A percentile compares a stretch with the other conserved stretches of the same genome.
phyloP scores from a whole-genome alignment of 2,329 filamentous ascomycete species.

The Rosellinia necatrix region DNA sequence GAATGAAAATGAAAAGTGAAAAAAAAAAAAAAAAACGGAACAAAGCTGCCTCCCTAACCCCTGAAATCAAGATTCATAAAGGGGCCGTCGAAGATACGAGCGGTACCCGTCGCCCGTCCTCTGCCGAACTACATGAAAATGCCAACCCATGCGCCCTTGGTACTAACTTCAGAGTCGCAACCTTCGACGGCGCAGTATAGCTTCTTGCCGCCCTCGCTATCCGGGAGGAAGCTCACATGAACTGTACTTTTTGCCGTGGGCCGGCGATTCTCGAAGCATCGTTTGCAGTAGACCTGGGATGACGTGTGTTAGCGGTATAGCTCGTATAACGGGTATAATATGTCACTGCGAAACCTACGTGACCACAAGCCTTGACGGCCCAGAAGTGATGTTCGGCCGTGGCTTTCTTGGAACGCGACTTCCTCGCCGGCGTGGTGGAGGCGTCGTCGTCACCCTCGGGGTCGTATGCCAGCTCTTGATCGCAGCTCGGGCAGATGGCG shows the following conservation, averaged over 20 bases:
- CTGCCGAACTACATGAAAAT: slow-evolving; percentile 29
- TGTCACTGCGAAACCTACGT: slow-evolving; percentile 62
- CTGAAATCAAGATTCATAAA: background rate
- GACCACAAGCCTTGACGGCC: slow-evolving; percentile 88
- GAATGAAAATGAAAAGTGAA: background rate
- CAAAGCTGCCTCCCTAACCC: background rate
- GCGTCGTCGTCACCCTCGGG: slow-evolving; percentile 48
- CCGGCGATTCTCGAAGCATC: slow-evolving; percentile 62
- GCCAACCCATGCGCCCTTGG: slow-evolving; percentile 65
- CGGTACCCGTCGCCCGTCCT: too few relatives aligned
- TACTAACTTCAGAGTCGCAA: slow-evolving; percentile 57
- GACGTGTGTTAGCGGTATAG: slow-evolving; percentile 14
- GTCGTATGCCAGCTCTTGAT: slow-evolving; percentile 79
- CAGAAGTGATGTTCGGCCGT: slow-evolving; percentile 83
- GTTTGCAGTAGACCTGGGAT: slow-evolving; percentile 64
- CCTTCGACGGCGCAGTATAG: slow-evolving; percentile 61
- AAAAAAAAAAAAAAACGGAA: background rate
- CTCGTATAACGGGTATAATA: background rate
- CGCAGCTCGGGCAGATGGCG: slow-evolving; percentile 84
- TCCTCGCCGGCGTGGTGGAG: slow-evolving; percentile 43
- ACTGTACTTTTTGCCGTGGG: slow-evolving; percentile 42
- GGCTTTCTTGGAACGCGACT: slow-evolving; percentile 53
- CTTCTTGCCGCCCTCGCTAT: slow-evolving; percentile 41
- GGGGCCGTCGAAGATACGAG: too few relatives aligned
- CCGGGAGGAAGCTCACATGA: slow-evolving; percentile 46